Percentiles rank a stretch among this genome's conserved stretches.
Evolutionary conservation across 2,329 filamentous ascomycete genomes (phyloP).

Genomic region (Fusarium caatingaense): DNA sequence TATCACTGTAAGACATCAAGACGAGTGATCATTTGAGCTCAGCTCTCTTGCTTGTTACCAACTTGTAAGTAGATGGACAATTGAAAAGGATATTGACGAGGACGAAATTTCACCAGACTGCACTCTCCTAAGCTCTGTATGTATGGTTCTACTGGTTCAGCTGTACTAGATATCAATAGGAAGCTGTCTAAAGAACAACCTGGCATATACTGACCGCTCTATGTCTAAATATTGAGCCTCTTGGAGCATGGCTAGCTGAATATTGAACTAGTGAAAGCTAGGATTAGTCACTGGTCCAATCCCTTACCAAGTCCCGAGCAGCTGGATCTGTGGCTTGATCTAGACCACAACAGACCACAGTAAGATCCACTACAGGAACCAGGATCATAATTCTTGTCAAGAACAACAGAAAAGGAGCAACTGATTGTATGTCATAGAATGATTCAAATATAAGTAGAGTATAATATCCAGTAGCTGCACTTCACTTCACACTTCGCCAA

Average conservation of each 20-base stretch:
- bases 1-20: too few species aligned
- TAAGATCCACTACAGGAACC: neutral
- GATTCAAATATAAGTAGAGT: too few species aligned
- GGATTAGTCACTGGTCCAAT: rapidly evolving
- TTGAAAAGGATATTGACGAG: too few species aligned
- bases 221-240: rapidly evolving
- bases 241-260: neutral
- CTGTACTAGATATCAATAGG: neutral
- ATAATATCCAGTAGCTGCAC: too few species aligned
- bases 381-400: neutral
- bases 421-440: rapidly evolving
- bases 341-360: neutral
- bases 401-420: rapidly evolving
- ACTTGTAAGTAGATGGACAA: too few species aligned
- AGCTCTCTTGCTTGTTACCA: too few species aligned
- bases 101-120: too few species aligned
- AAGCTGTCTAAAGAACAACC: too few species aligned
- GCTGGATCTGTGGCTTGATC: neutral
- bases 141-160: too few species aligned
- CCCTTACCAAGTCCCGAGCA: neutral
- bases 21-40: too few species aligned
- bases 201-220: neutral
- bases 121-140: too few species aligned
- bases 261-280: neutral
- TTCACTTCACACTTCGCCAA: too few species aligned